phyloP scores from a whole-genome alignment of 75 land plant genomes.

The Chamaecyparis obtusa region DNA sequence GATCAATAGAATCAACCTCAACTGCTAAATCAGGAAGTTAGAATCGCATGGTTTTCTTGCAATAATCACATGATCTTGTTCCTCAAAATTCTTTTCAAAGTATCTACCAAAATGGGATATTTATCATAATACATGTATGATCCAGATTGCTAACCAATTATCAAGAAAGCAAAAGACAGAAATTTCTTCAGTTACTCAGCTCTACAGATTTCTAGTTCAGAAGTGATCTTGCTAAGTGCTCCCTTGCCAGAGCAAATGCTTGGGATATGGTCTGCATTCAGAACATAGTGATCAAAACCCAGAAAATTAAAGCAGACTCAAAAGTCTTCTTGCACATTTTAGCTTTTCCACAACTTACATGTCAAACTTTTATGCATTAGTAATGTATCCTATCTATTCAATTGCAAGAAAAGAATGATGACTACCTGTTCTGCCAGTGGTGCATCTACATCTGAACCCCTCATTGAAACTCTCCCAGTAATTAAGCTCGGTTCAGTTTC shows the following conservation, averaged over 20 bases:
- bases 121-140: neutral
- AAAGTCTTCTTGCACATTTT: neutral
- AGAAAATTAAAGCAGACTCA: neutral
- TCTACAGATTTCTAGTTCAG: slow-evolving; percentile 34
- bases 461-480: slow-evolving; percentile 69
- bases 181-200: neutral
- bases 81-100: neutral
- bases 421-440: slow-evolving; percentile 83
- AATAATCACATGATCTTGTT: neutral
- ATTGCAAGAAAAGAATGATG: slow-evolving; percentile 8
- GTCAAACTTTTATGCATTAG: neutral
- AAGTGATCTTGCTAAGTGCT: slow-evolving; percentile 86
- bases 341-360: neutral
- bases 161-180: neutral
- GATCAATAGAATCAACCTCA: neutral
- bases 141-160: neutral
- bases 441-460: slow-evolving; percentile 63
- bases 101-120: neutral
- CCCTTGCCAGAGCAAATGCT: slow-evolving; percentile 84
- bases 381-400: neutral
- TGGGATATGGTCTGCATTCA: slow-evolving; percentile 77
- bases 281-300: neutral
- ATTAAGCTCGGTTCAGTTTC: slow-evolving; percentile 81
- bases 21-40: neutral
- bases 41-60: neutral